A percentile compares a stretch with the other conserved stretches of the same genome.
Conservation (phyloP, 2,329 filamentous ascomycete genomes). For the Colletotrichum endophyticum region DNA sequence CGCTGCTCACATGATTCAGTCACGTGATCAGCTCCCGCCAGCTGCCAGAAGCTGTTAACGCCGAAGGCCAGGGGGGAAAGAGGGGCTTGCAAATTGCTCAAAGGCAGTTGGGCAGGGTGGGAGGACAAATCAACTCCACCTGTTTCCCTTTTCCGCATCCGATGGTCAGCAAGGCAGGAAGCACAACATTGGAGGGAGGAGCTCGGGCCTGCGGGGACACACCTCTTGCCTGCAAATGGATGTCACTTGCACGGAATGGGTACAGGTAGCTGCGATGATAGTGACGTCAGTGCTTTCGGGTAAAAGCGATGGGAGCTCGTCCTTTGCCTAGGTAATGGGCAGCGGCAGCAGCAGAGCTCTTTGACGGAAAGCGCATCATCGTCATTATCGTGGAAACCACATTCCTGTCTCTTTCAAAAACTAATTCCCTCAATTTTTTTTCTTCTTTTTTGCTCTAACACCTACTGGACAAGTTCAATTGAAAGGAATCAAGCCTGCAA, state of each 20-base stretch:
- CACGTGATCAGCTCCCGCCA: not conserved
- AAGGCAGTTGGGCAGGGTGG: not conserved
- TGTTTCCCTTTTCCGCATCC: not conserved
- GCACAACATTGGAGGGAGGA: not conserved
- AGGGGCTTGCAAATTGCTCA: not conserved
- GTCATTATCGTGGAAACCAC: not conserved
- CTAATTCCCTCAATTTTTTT: not conserved
- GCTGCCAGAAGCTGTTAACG: not conserved
- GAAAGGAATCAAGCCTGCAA: not conserved
- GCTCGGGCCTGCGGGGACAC: not conserved
- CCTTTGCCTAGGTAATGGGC: not conserved
- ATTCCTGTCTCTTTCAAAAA: not conserved
- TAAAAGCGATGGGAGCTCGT: not conserved
- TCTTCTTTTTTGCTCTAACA: not conserved
- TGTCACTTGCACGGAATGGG: not conserved
- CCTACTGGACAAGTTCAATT: not conserved
- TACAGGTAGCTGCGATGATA: not conserved
- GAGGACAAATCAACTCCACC: not conserved
- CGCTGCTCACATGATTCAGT: accelerated
- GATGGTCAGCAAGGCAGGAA: not conserved
- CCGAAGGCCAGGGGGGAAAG: not conserved
- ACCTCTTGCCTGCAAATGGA: not conserved
- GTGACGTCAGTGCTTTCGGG: constrained; percentile 9
- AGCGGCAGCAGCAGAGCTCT: not conserved
- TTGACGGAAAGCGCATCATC: not conserved